Conservation (phyloP, 345 rosid species). For the Cardiospermum halicacabum region DNA sequence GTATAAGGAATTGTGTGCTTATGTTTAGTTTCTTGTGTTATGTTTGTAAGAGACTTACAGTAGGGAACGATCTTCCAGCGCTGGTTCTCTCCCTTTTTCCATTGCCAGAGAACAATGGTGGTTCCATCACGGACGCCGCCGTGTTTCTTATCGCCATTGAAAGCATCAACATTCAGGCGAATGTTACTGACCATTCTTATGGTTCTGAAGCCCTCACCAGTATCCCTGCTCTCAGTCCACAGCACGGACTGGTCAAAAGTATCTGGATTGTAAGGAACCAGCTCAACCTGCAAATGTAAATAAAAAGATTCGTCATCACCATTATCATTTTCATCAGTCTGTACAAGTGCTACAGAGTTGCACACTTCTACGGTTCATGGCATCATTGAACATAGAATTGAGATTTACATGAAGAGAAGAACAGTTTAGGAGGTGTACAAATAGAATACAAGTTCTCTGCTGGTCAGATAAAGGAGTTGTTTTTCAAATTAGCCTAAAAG, state of each 20-base stretch:
- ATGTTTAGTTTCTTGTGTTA: neutral
- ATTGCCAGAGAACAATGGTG: slow-evolving; percentile 62
- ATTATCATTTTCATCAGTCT: too few species aligned
- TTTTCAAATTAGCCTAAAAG: neutral
- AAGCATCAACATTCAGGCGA: slow-evolving; percentile 69
- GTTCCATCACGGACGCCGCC: slow-evolving; percentile 83
- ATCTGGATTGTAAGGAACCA: slow-evolving; percentile 52
- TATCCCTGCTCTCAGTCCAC: slow-evolving; percentile 64
- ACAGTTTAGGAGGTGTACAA: neutral
- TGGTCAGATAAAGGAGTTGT: neutral
- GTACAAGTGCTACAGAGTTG: neutral
- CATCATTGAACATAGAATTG: slow-evolving; percentile 1
- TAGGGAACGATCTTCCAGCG: slow-evolving; percentile 69
- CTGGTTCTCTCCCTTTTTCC: slow-evolving; percentile 89
- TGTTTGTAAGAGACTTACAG: slow-evolving; percentile 46
- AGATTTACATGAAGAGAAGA: neutral
- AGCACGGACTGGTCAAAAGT: slow-evolving; percentile 57
- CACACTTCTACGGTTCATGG: slow-evolving; percentile 1
- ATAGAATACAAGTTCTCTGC: neutral
- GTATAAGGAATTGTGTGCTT: neutral
- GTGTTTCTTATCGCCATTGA: slow-evolving; percentile 60
- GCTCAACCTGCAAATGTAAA: slow-evolving; percentile 54
- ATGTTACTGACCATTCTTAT: slow-evolving; percentile 73
- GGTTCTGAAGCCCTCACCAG: slow-evolving; percentile 41
- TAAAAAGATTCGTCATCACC: too few species aligned